Percentiles rank a stretch among this genome's conserved stretches.
phyloP scores from a whole-genome alignment of 345 rosid species.

The Theobroma cacao region DNA sequence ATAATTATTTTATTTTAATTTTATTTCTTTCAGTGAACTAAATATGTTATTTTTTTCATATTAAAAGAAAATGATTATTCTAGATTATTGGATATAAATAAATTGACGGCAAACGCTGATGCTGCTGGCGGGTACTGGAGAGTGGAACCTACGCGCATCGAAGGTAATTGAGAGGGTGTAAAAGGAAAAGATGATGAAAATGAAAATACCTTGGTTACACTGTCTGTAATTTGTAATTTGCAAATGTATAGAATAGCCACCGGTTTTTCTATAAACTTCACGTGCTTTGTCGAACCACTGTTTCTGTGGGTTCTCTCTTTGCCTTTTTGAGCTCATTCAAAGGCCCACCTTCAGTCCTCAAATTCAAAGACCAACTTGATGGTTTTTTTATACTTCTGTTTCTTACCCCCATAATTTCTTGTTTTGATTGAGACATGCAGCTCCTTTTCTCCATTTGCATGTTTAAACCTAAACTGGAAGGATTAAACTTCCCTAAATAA shows the following conservation, averaged over 20 bases:
- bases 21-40: too few relatives aligned
- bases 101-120: background rate
- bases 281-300: slow-evolving; percentile 3
- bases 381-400: background rate
- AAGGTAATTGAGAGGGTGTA: background rate
- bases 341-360: background rate
- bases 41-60: too few relatives aligned
- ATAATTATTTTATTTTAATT: too few relatives aligned
- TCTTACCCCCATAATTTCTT: too few relatives aligned
- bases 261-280: slow-evolving; percentile 1
- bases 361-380: background rate
- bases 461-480: background rate
- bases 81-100: too few relatives aligned
- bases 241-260: background rate
- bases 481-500: background rate
- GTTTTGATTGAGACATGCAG: background rate
- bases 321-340: background rate
- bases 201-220: background rate
- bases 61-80: too few relatives aligned
- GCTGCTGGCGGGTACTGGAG: background rate
- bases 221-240: background rate
- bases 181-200: background rate
- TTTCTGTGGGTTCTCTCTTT: background rate
- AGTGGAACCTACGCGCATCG: background rate
- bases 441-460: background rate